phyloP scores from a whole-genome alignment of 139 green algal genomes.

The Auxenochlorella protothecoides region DNA sequence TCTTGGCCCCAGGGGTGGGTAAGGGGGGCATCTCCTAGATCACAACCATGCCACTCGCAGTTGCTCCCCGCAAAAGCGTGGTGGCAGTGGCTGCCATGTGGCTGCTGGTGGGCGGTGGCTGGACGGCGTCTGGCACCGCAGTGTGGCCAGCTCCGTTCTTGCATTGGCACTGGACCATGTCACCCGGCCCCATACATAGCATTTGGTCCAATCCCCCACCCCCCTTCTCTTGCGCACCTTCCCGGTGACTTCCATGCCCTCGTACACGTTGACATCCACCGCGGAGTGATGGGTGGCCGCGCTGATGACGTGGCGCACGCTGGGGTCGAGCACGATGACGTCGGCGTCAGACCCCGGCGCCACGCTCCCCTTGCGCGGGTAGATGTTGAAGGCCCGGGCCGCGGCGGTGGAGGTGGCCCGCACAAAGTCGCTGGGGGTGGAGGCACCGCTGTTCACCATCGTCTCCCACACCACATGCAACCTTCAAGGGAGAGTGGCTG shows the following conservation, averaged over 20 bases:
- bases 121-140: too few relatives aligned
- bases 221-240: constrained; percentile 23
- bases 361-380: constrained; percentile 79
- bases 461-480: constrained; percentile 82
- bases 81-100: too few relatives aligned
- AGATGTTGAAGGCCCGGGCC: constrained; percentile 85
- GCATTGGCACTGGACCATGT: too few relatives aligned
- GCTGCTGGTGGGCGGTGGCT: too few relatives aligned
- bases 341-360: constrained; percentile 80
- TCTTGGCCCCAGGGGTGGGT: too few relatives aligned
- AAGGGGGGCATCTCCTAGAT: too few relatives aligned
- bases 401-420: constrained; percentile 70
- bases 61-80: too few relatives aligned
- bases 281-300: constrained; percentile 65
- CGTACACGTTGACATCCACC: constrained; percentile 94
- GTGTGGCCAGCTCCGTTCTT: too few relatives aligned
- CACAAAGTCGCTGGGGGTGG: constrained; percentile 72
- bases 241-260: constrained; percentile 55
- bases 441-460: constrained; percentile 66
- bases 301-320: constrained; percentile 52
- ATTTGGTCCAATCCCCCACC: too few relatives aligned
- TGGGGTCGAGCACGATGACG: constrained; percentile 84
- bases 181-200: too few relatives aligned
- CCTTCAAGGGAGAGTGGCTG: not conserved
- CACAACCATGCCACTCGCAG: too few relatives aligned